Evolutionary conservation across 2,329 filamentous ascomycete species (phyloP).

Genomic region (Fusarium decemcellulare): DNA sequence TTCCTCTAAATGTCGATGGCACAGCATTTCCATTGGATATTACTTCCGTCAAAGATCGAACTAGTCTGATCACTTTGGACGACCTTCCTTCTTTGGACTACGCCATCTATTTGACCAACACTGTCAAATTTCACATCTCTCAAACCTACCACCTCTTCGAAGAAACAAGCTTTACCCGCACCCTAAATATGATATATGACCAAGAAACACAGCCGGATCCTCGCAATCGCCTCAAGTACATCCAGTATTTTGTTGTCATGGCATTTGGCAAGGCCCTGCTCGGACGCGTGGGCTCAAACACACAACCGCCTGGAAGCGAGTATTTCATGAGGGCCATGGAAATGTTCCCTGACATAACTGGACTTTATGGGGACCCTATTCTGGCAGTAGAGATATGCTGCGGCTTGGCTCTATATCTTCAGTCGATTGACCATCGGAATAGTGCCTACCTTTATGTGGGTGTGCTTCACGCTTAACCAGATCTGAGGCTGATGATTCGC

Average conservation of each 20-base stretch:
- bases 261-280: constrained; percentile 18
- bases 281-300: background rate
- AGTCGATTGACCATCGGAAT: constrained; percentile 21
- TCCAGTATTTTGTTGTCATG: constrained; percentile 23
- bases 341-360: constrained; percentile 11
- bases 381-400: constrained; percentile 20
- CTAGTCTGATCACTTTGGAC: background rate
- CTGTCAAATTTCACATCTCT: constrained; percentile 21
- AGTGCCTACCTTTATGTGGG: constrained; percentile 20
- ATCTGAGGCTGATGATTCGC: background rate
- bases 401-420: constrained; percentile 15
- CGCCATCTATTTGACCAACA: constrained; percentile 18
- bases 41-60: background rate
- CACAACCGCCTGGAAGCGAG: constrained; percentile 12
- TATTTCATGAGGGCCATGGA: constrained; percentile 14
- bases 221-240: constrained; percentile 1
- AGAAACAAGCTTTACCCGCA: constrained; percentile 12
- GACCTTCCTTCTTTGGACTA: constrained; percentile 18
- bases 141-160: constrained; percentile 25
- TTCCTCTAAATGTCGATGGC: constrained; percentile 18
- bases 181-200: background rate
- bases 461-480: background rate
- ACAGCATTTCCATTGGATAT: constrained; percentile 12
- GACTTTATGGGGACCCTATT: constrained; percentile 15
- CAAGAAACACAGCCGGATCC: background rate